Conservation (phyloP, 495 filamentous ascomycete genomes). For the Penicillium dipodomyicola region DNA sequence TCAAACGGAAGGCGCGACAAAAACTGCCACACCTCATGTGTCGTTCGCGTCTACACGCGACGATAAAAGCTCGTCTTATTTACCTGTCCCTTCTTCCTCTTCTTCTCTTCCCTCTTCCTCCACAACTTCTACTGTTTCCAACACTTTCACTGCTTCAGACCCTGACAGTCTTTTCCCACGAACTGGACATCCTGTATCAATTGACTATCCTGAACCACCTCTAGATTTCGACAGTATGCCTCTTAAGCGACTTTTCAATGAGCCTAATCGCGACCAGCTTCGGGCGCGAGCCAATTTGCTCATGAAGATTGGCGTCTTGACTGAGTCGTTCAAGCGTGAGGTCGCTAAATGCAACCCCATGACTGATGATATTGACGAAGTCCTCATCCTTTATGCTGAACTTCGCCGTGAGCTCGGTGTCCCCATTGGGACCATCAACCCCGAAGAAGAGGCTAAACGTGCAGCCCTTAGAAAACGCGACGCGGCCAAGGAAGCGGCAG, state of each 20-base stretch:
- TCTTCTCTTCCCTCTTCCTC: not conserved
- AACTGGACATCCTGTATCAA: not conserved
- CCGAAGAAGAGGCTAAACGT: not conserved
- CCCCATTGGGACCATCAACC: conserved; percentile 23
- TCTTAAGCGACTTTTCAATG: conserved; percentile 19
- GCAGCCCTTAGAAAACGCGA: not conserved
- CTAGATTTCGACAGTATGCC: conserved; percentile 3
- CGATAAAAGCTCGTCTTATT: not conserved
- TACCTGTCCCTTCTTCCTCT: conserved; percentile 7
- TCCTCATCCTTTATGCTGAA: conserved; percentile 37
- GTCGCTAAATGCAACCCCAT: conserved; percentile 30
- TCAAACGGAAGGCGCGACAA: not conserved
- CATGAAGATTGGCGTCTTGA: conserved; percentile 31
- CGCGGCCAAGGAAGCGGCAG: not conserved
- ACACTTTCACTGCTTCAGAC: conserved; percentile 4
- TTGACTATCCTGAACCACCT: not conserved
- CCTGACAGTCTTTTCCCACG: conserved; percentile 9
- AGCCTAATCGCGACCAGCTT: not conserved
- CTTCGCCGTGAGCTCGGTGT: conserved; percentile 35
- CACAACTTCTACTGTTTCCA: conserved; percentile 11
- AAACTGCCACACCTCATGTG: not conserved
- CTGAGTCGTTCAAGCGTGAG: conserved; percentile 34
- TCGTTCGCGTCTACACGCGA: not conserved
- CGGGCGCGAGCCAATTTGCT: conserved; percentile 5
- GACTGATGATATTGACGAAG: conserved; percentile 30